Evolutionary conservation across 352 stramenopile genomes (phyloP).

Genomic region (Phytophthora sansomeana): DNA sequence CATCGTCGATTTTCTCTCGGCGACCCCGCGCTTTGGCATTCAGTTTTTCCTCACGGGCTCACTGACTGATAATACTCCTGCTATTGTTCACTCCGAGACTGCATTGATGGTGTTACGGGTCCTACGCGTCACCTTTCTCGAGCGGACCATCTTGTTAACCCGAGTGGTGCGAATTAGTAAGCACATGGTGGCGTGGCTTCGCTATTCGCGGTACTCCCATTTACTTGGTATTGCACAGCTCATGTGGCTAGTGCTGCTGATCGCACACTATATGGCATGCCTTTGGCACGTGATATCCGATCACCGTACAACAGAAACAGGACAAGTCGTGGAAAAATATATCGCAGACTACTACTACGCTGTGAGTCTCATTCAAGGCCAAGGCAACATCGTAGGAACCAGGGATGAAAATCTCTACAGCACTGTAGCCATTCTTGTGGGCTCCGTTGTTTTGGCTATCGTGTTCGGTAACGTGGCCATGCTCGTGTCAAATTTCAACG

Average conservation of each 20-base stretch:
- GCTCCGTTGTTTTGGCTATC: conserved; percentile 57
- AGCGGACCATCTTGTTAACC: conserved; percentile 15
- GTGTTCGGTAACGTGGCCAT: conserved; percentile 68
- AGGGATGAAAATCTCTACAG: conserved; percentile 44
- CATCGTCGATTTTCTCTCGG: conserved; percentile 23
- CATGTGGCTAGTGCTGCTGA: conserved; percentile 45
- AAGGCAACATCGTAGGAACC: conserved; percentile 37
- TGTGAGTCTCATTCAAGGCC: conserved; percentile 53
- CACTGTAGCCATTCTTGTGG: conserved; percentile 44
- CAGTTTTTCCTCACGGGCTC: conserved; percentile 4
- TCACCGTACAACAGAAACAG: neutral
- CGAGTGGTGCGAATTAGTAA: conserved; percentile 34
- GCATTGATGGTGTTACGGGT: conserved; percentile 32
- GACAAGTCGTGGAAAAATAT: conserved; percentile 24
- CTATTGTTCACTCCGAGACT: neutral
- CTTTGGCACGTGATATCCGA: conserved; percentile 45
- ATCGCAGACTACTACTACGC: conserved; percentile 47
- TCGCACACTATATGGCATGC: conserved; percentile 58
- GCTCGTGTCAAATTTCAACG: conserved; percentile 63
- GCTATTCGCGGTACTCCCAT: conserved; percentile 44
- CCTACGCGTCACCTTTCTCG: conserved; percentile 9
- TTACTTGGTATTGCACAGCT: conserved; percentile 42
- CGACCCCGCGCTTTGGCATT: conserved; percentile 1
- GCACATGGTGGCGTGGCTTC: conserved; percentile 27
- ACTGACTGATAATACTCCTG: conserved; percentile 6